Percentiles rank a stretch among this genome's conserved stretches.
Conservation (phyloP, 2,329 filamentous ascomycete genomes). For the Stachybotrys chartarum region DNA sequence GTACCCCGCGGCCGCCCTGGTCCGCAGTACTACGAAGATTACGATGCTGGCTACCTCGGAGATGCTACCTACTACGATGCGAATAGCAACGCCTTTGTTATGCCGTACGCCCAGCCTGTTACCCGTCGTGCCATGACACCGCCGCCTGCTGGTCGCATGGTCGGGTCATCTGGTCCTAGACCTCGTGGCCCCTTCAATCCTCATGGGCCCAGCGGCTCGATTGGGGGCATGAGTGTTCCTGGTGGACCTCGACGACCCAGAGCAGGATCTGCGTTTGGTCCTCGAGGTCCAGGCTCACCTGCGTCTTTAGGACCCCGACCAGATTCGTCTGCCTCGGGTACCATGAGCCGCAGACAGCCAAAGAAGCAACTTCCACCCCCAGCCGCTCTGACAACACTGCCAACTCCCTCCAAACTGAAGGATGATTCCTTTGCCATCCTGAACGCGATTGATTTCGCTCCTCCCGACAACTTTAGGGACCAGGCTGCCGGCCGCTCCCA, state of each 20-base stretch:
- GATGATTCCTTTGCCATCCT: slow-evolving; percentile 71
- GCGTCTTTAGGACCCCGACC: slow-evolving; percentile 45
- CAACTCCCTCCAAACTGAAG: slow-evolving; percentile 76
- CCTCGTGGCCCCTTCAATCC: slow-evolving; percentile 17
- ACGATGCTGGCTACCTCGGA: slow-evolving; percentile 62
- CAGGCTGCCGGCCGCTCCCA: slow-evolving; percentile 62
- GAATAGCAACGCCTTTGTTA: slow-evolving; percentile 62
- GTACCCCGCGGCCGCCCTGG: slow-evolving; percentile 11
- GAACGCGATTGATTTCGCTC: slow-evolving; percentile 76
- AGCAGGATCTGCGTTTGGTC: slow-evolving; percentile 33
- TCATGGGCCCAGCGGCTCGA: slow-evolving; percentile 39
- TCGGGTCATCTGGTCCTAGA: slow-evolving; percentile 10
- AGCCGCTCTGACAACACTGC: slow-evolving; percentile 63
- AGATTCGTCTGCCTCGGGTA: slow-evolving; percentile 56
- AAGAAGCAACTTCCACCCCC: slow-evolving; percentile 61
- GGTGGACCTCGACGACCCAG: slow-evolving; percentile 46
- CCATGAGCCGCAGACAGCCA: slow-evolving; percentile 34
- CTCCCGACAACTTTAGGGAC: slow-evolving; percentile 60
- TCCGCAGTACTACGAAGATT: slow-evolving; percentile 64
- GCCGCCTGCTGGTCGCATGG: slow-evolving; percentile 54
- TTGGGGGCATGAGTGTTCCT: slow-evolving; percentile 40
- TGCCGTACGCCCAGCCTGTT: slow-evolving; percentile 79
- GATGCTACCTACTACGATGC: slow-evolving; percentile 63
- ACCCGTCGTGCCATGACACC: slow-evolving; percentile 93
- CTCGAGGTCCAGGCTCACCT: slow-evolving; percentile 5